These are phyloP conservation scores for Aspergillus ruber DNA, from an alignment of 2,329 filamentous ascomycete species.

Conservation along the genomic window DNA sequence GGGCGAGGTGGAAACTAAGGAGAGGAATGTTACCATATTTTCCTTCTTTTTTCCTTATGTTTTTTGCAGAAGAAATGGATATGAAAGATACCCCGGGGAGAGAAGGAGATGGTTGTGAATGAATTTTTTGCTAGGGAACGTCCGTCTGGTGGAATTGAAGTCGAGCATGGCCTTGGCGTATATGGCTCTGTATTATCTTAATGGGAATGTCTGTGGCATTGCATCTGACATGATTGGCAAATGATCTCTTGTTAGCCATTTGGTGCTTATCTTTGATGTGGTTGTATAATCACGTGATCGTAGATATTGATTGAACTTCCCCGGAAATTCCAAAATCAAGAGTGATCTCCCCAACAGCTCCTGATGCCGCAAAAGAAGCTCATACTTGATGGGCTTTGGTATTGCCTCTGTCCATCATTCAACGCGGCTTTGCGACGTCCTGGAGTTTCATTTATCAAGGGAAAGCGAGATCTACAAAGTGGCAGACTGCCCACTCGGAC, in stretches of 20 bases:
- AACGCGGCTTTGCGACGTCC: constrained; percentile 13
- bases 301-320: not conserved
- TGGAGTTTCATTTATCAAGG: constrained; percentile 5
- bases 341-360: constrained; percentile 7
- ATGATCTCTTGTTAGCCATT: not conserved
- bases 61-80: constrained; percentile 4
- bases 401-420: constrained; percentile 36
- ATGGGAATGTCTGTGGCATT: constrained; percentile 19
- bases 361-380: constrained; percentile 29
- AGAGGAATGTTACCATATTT: not conserved
- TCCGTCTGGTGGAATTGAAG: constrained; percentile 22
- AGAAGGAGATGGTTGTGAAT: constrained; percentile 17
- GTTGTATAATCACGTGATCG: constrained; percentile 12
- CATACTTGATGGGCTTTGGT: constrained; percentile 35
- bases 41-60: not conserved
- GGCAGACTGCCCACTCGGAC: constrained; percentile 1
- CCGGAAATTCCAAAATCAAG: not conserved
- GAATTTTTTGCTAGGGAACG: constrained; percentile 19
- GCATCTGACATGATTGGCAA: not conserved
- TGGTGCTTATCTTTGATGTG: not conserved
- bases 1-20: constrained; percentile 31
- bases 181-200: constrained; percentile 28
- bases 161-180: constrained; percentile 37
- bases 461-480: constrained; percentile 1
- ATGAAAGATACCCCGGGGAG: constrained; percentile 32